Percentiles rank a stretch among this genome's conserved stretches.
Conservation (phyloP, 2,329 filamentous ascomycete species). For the Penicillium italicum region DNA sequence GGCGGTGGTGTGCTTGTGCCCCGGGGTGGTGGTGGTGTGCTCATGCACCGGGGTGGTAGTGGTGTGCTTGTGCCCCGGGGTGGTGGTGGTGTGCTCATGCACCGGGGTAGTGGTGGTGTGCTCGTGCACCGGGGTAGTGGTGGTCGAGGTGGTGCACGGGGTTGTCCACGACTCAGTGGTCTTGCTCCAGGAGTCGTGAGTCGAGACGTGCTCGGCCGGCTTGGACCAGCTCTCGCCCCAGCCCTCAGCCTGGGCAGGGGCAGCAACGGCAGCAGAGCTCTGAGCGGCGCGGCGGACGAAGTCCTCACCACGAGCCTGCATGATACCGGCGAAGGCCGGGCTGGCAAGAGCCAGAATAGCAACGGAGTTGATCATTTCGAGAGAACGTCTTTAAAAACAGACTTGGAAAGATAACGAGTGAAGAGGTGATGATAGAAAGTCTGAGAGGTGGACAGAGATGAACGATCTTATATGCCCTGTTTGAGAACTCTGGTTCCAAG, state of each 20-base stretch:
- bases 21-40: constrained; percentile 1
- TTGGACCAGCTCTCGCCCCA: constrained; percentile 13
- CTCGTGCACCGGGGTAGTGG: neutral
- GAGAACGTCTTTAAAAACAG: constrained; percentile 15
- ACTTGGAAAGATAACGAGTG: constrained; percentile 23
- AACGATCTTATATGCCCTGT: constrained; percentile 28
- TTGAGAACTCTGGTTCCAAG: neutral
- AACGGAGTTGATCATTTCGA: constrained; percentile 38
- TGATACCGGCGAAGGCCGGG: constrained; percentile 36
- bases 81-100: neutral
- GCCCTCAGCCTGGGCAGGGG: neutral
- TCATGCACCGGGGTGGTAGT: neutral
- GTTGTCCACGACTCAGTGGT: constrained; percentile 8
- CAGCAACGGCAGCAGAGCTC: constrained; percentile 2
- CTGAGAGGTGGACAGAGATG: constrained; percentile 3
- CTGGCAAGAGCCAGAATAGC: constrained; percentile 36
- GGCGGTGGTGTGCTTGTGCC: neutral
- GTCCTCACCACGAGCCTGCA: constrained; percentile 24
- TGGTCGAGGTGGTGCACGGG: constrained; percentile 5
- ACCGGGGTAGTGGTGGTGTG: neutral
- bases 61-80: neutral
- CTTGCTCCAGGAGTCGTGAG: constrained; percentile 2
- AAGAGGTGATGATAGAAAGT: constrained; percentile 14
- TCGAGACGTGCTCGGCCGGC: constrained; percentile 1
- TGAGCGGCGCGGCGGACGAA: constrained; percentile 6